These are phyloP conservation scores for Cunninghamia lanceolata DNA, from an alignment of 75 land plant genomes.

Conservation along the genomic window DNA sequence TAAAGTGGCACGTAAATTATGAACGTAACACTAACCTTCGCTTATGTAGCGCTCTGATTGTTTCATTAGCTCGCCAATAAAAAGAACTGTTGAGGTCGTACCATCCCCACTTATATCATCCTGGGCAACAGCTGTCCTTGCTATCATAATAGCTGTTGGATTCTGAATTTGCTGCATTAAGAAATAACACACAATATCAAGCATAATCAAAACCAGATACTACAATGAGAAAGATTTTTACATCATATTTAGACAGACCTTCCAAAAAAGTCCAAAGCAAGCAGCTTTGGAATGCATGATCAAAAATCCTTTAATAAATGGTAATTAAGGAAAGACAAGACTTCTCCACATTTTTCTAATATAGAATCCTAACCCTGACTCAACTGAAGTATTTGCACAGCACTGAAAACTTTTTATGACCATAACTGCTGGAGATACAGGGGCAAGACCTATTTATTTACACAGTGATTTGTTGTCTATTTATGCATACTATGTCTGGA, in stretches of 20 bases:
- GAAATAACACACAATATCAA: not conserved
- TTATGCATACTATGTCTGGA: too few species aligned
- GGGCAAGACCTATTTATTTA: too few species aligned
- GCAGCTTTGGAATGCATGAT: not conserved
- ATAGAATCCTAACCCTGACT: not conserved
- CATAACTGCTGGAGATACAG: too few species aligned
- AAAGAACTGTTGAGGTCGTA: slow-evolving; percentile 92
- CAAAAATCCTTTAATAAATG: not conserved
- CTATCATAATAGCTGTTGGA: slow-evolving; percentile 99
- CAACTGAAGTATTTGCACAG: not conserved
- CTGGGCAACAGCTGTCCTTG: slow-evolving; percentile 97
- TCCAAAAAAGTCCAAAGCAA: not conserved
- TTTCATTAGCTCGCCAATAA: slow-evolving; percentile 99
- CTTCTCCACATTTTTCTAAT: not conserved
- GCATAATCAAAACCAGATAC: not conserved
- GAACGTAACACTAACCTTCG: slow-evolving; percentile 58
- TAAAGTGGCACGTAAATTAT: not conserved
- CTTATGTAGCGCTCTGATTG: slow-evolving; percentile 93
- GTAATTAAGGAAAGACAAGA: not conserved
- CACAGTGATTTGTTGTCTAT: too few species aligned
- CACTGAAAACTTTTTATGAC: too few species aligned
- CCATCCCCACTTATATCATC: slow-evolving; percentile 99
- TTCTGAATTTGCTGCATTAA: slow-evolving; percentile 91
- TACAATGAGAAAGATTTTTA: not conserved
- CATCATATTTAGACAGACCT: not conserved